These are phyloP conservation scores for Ambrosia trifida DNA, from an alignment of 129 eudicot genomes.

Conservation along the genomic window DNA sequence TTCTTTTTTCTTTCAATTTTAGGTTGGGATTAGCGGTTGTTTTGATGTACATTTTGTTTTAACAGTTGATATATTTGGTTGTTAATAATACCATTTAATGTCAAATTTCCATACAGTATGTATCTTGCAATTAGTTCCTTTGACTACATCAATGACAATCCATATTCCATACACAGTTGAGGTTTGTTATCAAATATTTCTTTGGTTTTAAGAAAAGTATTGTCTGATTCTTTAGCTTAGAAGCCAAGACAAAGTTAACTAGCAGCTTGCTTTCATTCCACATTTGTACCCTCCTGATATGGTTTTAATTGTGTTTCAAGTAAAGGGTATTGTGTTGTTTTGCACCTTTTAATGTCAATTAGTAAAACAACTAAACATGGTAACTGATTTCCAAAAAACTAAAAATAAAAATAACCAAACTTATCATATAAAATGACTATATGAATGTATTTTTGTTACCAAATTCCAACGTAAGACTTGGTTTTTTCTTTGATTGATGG, in stretches of 20 bases:
- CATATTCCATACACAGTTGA: too few species aligned
- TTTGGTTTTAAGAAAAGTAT: constrained; percentile 32
- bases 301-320: too few species aligned
- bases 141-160: constrained; percentile 42
- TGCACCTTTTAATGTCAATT: too few species aligned
- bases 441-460: too few species aligned
- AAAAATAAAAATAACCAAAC: too few species aligned
- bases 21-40: constrained; percentile 26
- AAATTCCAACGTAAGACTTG: too few species aligned
- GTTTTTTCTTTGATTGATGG: too few species aligned
- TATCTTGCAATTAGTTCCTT: constrained; percentile 44
- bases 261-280: constrained; percentile 26
- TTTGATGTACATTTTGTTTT: constrained; percentile 50
- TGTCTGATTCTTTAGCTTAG: constrained; percentile 37
- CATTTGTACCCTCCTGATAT: too few species aligned
- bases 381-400: too few species aligned
- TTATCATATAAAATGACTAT: too few species aligned
- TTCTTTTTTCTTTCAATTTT: constrained; percentile 30
- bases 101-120: constrained; percentile 45
- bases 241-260: constrained; percentile 32
- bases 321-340: too few species aligned
- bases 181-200: constrained; percentile 17
- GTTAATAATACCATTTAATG: constrained; percentile 33
- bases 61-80: constrained; percentile 41
- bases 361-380: too few species aligned